Evolutionary conservation across 495 filamentous ascomycete genomes (phyloP).

Genomic region (Penicillium simplicissimum): DNA sequence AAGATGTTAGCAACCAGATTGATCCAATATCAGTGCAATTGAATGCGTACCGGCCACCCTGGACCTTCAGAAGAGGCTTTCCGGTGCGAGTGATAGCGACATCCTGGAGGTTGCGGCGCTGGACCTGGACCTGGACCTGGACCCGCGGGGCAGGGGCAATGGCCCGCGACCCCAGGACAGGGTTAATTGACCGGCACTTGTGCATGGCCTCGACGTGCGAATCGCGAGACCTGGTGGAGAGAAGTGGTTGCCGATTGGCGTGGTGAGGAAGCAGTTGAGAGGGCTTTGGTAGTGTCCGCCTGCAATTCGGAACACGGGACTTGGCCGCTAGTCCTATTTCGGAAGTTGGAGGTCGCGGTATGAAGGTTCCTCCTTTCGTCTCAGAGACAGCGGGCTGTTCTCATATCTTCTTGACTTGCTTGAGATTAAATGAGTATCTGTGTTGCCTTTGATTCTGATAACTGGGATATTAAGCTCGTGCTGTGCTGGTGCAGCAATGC

Average conservation of each 20-base stretch:
- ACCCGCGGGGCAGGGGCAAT: slow-evolving; percentile 45
- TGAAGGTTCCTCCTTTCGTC: neutral
- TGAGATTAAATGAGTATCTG: neutral
- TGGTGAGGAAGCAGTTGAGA: slow-evolving; percentile 34
- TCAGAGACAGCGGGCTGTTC: neutral
- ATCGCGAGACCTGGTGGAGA: slow-evolving; percentile 37
- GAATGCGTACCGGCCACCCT: slow-evolving; percentile 75
- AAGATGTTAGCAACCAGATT: slow-evolving; percentile 27
- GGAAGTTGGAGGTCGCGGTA: slow-evolving; percentile 12
- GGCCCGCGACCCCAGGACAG: slow-evolving; percentile 45
- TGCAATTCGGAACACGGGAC: slow-evolving; percentile 45
- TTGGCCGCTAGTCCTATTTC: slow-evolving; percentile 40
- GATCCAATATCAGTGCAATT: slow-evolving; percentile 15
- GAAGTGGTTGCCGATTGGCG: slow-evolving; percentile 37
- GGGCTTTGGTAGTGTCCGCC: slow-evolving; percentile 32
- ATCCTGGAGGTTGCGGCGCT: slow-evolving; percentile 67
- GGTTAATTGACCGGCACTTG: slow-evolving; percentile 50
- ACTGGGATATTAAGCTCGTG: neutral
- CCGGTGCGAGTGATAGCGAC: slow-evolving; percentile 82
- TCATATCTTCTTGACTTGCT: neutral
- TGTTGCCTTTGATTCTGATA: neutral
- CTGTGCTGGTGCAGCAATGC: slow-evolving; percentile 1
- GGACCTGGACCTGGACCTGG: slow-evolving; percentile 45
- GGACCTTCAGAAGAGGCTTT: slow-evolving; percentile 78
- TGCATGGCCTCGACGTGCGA: slow-evolving; percentile 50